Conservation (phyloP, 495 filamentous ascomycete genomes). For the Neurospora hispaniola region DNA sequence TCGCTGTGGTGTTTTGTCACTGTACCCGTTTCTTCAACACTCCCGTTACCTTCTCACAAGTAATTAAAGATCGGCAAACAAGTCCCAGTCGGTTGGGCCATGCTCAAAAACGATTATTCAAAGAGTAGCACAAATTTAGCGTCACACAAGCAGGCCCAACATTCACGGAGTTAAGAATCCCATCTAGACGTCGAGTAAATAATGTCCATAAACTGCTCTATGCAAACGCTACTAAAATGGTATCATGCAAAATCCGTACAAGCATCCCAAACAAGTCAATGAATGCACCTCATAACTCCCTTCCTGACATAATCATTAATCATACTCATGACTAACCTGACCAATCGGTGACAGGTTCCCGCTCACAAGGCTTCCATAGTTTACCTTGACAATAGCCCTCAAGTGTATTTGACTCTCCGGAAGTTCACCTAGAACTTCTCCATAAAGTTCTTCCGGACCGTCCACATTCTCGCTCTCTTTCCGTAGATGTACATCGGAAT, state of each 20-base stretch:
- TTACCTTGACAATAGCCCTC: background rate
- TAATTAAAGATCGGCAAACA: background rate
- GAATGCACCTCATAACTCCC: background rate
- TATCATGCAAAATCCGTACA: background rate
- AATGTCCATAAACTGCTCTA: background rate
- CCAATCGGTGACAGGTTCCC: background rate
- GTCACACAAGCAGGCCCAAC: background rate
- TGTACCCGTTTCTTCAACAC: background rate
- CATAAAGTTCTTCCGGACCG: conserved; percentile 78
- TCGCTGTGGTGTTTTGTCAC: background rate
- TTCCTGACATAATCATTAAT: background rate
- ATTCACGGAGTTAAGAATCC: background rate
- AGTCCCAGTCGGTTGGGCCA: background rate
- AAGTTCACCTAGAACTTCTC: conserved; percentile 56
- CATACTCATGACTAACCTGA: background rate
- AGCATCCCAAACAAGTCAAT: background rate
- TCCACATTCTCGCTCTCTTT: conserved; percentile 95
- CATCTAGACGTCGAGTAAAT: background rate
- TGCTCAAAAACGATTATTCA: background rate
- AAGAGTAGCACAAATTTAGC: background rate
- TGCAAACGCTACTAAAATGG: background rate
- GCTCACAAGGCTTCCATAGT: background rate
- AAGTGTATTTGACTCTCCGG: background rate
- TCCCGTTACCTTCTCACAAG: background rate
- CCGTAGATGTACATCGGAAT: conserved; percentile 96